These are phyloP conservation scores for Boletus subcaerulescens DNA, from an alignment of 768 basidiomycete species.

Conservation along the genomic window DNA sequence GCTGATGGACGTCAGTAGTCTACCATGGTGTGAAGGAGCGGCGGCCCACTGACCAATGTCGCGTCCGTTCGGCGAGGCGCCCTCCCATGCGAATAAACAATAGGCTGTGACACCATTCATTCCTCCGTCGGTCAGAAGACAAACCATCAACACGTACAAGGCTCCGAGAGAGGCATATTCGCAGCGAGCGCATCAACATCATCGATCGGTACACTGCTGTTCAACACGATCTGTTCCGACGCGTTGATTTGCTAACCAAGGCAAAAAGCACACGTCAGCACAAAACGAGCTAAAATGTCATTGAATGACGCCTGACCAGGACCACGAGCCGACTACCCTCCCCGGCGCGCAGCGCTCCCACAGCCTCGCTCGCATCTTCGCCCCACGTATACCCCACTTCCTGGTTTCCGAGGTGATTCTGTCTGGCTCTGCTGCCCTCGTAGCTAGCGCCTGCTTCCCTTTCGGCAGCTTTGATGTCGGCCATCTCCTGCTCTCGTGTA, in stretches of 20 bases:
- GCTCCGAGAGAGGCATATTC: slow-evolving; percentile 53
- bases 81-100: slow-evolving; percentile 67
- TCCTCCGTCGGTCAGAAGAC: not conserved
- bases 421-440: slow-evolving; percentile 54
- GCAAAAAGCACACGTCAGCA: not conserved
- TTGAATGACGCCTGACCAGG: slow-evolving; percentile 46
- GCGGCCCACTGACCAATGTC: slow-evolving; percentile 52
- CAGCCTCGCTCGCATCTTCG: slow-evolving; percentile 58
- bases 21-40: not conserved
- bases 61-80: slow-evolving; percentile 42
- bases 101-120: slow-evolving; percentile 38
- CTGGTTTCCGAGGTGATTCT: slow-evolving; percentile 54
- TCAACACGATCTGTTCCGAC: slow-evolving; percentile 54
- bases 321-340: slow-evolving; percentile 56
- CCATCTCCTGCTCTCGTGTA: slow-evolving; percentile 78
- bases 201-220: slow-evolving; percentile 41
- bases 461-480: slow-evolving; percentile 74
- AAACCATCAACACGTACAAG: slow-evolving; percentile 38
- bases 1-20: slow-evolving; percentile 39
- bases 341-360: slow-evolving; percentile 52
- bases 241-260: slow-evolving; percentile 60
- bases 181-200: slow-evolving; percentile 44
- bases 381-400: slow-evolving; percentile 66
- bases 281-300: not conserved
- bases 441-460: slow-evolving; percentile 51